Evolutionary conservation across 2,329 filamentous ascomycete species (phyloP), one percentile per base, ranked within the genome.

Genomic region (Didymosphaeria variabile): DNA sequence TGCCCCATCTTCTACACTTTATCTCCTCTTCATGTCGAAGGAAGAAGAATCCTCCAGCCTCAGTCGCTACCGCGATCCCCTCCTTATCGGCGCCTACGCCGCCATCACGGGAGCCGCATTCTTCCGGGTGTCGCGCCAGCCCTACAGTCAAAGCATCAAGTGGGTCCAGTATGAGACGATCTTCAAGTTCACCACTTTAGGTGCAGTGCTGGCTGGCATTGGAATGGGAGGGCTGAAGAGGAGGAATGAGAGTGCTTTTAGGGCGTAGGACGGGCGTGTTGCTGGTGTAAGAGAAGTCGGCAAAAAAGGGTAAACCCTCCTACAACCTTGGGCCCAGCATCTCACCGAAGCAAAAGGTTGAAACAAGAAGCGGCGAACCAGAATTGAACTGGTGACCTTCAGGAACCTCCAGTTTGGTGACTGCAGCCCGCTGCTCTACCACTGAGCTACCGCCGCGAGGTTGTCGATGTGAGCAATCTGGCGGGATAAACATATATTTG

Each of bases 131-230:
- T 67, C 64, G 32, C 71, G 73, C 12, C 75, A 77, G 63, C 76
- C 73, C 5, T 78, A 76, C 64, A 70, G 68, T 55, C 60, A 64
- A 10, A 64, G 72, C 15, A 65, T 78, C 26, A 78, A 77, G 60
- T 66, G 70, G 10, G 75, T 75, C 58, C 74, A 78, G 61, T 78
- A 78, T 61, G 76, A 79, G 60, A 76, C 73, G 57, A 75, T 76
- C 31, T 76, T 77, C 70, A 77, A 79, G 47, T 73, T 73, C 23
- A 77, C 75, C 1, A 72, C 71, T 0, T 62, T 77, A 12, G 67
- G 70, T 38, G 69, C 70, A 4, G 64, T 73, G 13, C 66, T 73
- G 7, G 65, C 70, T 7, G 69, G 67, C 1, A 67, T 73, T 57
- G 69, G 69, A 5, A 72, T 72, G 15, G 49, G 49, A 7, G 49